Conservation (phyloP, 805 yeast species). For the Candida alai region DNA sequence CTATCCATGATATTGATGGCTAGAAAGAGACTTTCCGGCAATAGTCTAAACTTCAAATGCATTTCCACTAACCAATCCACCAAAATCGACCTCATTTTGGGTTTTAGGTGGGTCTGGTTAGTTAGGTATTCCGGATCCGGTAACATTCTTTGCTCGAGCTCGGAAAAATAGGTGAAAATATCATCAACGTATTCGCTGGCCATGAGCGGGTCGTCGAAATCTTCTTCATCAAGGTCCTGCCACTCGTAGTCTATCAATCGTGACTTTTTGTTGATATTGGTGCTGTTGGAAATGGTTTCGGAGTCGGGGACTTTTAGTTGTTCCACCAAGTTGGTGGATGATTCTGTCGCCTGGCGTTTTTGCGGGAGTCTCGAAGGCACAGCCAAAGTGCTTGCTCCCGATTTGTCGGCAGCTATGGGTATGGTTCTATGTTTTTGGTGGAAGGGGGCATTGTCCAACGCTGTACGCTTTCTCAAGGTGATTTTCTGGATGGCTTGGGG, state of each 20-base stretch:
- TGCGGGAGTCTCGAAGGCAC: conserved; percentile 36
- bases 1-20: conserved; percentile 87
- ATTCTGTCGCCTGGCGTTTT: conserved; percentile 56
- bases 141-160: conserved; percentile 65
- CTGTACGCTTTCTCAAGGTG: conserved; percentile 20
- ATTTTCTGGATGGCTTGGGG: not conserved
- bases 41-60: conserved; percentile 74
- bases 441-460: conserved; percentile 30
- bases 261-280: conserved; percentile 31
- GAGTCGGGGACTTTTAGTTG: conserved; percentile 18
- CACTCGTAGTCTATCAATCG: conserved; percentile 46
- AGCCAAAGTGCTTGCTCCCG: conserved; percentile 8
- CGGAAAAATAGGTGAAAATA: conserved; percentile 75
- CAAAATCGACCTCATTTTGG: conserved; percentile 78
- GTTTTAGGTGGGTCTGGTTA: conserved; percentile 65
- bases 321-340: conserved; percentile 43
- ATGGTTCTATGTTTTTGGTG: conserved; percentile 16
- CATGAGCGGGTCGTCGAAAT: conserved; percentile 73
- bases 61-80: conserved; percentile 95
- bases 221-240: conserved; percentile 75
- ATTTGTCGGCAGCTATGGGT: conserved; percentile 1
- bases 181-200: conserved; percentile 89
- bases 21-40: conserved; percentile 81
- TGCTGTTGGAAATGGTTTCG: conserved; percentile 5
- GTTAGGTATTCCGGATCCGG: conserved; percentile 68